Conservation (phyloP, 805 yeast genomes). For the Pichia occidentalis region DNA sequence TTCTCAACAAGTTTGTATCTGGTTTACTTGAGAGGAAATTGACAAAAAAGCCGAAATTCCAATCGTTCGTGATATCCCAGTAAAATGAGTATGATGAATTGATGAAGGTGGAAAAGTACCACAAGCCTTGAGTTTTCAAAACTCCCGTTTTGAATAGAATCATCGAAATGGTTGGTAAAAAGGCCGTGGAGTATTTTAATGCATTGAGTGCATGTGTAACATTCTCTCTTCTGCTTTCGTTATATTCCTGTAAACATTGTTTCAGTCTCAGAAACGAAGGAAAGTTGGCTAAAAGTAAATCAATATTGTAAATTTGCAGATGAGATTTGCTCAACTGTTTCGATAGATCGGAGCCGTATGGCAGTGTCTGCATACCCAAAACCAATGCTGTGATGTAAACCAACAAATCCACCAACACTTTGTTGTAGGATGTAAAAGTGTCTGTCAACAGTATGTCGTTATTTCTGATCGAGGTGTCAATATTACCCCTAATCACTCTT, state of each 20-base stretch:
- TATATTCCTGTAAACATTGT: constrained; percentile 75
- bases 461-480: constrained; percentile 54
- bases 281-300: constrained; percentile 30
- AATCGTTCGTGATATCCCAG: constrained; percentile 90
- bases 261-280: constrained; percentile 74
- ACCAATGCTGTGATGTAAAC: constrained; percentile 45
- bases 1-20: constrained; percentile 24
- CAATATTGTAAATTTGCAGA: constrained; percentile 25
- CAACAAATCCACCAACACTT: constrained; percentile 66
- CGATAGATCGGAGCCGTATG: constrained; percentile 18
- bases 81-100: constrained; percentile 73
- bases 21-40: constrained; percentile 18
- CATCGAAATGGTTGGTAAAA: constrained; percentile 44
- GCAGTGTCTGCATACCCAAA: constrained; percentile 31
- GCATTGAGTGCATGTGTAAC: constrained; percentile 61
- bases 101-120: constrained; percentile 42
- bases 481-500: constrained; percentile 52
- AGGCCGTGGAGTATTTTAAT: constrained; percentile 62
- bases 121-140: constrained; percentile 29
- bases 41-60: constrained; percentile 63
- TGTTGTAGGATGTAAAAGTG: constrained; percentile 73
- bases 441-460: constrained; percentile 83
- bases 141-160: constrained; percentile 25
- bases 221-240: constrained; percentile 37
- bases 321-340: constrained; percentile 28